Evolutionary conservation across 2,329 filamentous ascomycete species (phyloP).

Genomic region (Rhinocladiella mackenziei): DNA sequence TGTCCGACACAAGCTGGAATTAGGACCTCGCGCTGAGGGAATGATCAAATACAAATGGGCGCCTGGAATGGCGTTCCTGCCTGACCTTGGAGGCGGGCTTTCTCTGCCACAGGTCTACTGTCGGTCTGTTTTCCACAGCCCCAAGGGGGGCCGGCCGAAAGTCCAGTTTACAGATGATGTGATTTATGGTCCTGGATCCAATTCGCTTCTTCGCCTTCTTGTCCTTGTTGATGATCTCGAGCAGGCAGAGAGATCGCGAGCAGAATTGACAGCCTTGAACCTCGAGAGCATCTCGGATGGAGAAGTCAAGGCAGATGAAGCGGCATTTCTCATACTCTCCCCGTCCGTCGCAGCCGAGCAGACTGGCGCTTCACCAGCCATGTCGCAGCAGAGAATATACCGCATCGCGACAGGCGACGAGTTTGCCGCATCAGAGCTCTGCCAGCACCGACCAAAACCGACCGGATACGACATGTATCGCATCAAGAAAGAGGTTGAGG

Average conservation of each 20-base stretch:
- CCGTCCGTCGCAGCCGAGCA: no score
- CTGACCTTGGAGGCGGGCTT: slow-evolving; percentile 32
- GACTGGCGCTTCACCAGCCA: no score
- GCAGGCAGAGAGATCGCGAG: slow-evolving; percentile 10
- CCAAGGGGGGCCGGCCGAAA: no score
- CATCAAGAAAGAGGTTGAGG: slow-evolving; percentile 27
- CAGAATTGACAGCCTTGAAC: slow-evolving; percentile 9
- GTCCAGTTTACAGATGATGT: slow-evolving; percentile 36
- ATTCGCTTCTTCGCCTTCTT: slow-evolving; percentile 34
- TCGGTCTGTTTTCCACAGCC: slow-evolving; percentile 26
- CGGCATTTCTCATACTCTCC: slow-evolving; percentile 22
- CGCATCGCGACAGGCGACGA: slow-evolving; percentile 32
- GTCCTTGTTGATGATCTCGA: slow-evolving; percentile 28
- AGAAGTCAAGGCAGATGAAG: slow-evolving; percentile 15
- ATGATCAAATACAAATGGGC: slow-evolving; percentile 33
- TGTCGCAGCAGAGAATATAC: no score
- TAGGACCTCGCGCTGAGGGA: slow-evolving; percentile 33
- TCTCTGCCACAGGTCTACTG: slow-evolving; percentile 38
- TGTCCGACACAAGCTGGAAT: slow-evolving; percentile 32
- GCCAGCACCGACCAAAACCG: slow-evolving; percentile 32
- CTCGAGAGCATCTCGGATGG: slow-evolving; percentile 8
- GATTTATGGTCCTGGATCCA: slow-evolving; percentile 31
- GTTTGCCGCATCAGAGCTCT: slow-evolving; percentile 30
- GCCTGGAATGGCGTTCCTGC: slow-evolving; percentile 35
- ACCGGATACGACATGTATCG: slow-evolving; percentile 31